These are phyloP conservation scores for Bryoglossum gracile DNA, from an alignment of 495 filamentous ascomycete genomes.

Conservation along the genomic window DNA sequence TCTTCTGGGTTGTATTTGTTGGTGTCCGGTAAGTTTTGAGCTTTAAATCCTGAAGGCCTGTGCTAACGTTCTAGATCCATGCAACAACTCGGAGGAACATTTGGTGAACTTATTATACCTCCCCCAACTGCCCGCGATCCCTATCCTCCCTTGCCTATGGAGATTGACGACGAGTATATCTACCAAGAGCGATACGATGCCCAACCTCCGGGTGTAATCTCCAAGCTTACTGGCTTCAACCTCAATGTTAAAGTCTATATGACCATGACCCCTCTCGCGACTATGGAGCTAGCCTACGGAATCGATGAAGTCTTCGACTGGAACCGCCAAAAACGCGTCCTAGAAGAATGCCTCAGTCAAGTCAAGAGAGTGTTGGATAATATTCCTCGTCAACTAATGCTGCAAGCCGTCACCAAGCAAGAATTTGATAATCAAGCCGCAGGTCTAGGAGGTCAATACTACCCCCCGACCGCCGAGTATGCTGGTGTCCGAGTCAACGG, in stretches of 20 bases:
- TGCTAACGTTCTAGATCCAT: conserved; percentile 39
- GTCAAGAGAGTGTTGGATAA: conserved; percentile 53
- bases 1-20: conserved; percentile 73
- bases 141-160: conserved; percentile 72
- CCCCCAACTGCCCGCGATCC: conserved; percentile 64
- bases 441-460: no score
- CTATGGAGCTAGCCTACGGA: conserved; percentile 68
- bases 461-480: conserved; percentile 12
- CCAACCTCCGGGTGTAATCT: conserved; percentile 56
- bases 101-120: conserved; percentile 56
- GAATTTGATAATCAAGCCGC: conserved; percentile 8
- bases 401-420: conserved; percentile 29
- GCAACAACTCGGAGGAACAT: conserved; percentile 61
- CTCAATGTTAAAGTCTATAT: conserved; percentile 63
- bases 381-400: conserved; percentile 53
- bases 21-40: conserved; percentile 43
- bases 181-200: conserved; percentile 50
- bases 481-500: conserved; percentile 9
- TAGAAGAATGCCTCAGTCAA: conserved; percentile 52
- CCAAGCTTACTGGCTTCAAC: conserved; percentile 67
- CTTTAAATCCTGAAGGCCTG: conserved; percentile 8
- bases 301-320: conserved; percentile 63
- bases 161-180: conserved; percentile 75
- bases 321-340: conserved; percentile 57
- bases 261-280: conserved; percentile 60